Evolutionary conservation across 139 green algal genomes (phyloP), one percentile per base, ranked within the genome.

Genomic region (Zygnema cylindricum): DNA sequence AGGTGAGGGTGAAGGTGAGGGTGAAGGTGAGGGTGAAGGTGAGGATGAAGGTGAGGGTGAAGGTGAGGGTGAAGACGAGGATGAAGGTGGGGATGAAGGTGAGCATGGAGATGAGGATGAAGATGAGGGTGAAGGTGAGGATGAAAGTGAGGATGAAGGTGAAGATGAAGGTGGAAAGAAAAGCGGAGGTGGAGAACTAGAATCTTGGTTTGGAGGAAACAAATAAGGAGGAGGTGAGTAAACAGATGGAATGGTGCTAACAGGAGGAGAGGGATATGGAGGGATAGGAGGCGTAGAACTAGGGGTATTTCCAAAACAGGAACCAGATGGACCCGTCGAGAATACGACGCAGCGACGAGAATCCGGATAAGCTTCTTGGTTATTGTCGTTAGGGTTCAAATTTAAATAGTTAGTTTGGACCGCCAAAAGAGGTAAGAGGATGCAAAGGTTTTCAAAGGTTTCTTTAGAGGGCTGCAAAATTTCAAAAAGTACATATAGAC

Each of bases 261-360:
- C 25, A 30, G 57, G 30, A 73, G 30, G 25, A 73, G 57, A 73
- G 57, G 30, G 57, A 30, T 25, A 30, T 30, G 57, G n/a, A n/a
- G n/a, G n/a, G n/a, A n/a, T n/a, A n/a, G n/a, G n/a, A n/a, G n/a
- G n/a, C n/a, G n/a, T n/a, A n/a, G n/a, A n/a, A n/a, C n/a, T n/a
- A n/a, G n/a, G n/a, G n/a, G n/a, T n/a, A n/a, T n/a, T n/a, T n/a
- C n/a, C n/a, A n/a, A n/a, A n/a, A n/a, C n/a, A n/a, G n/a, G n/a
- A n/a, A n/a, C n/a, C n/a, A 7, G 49, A 63, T 39, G 81, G 81
- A 40, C 81, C 81, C 30, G 81, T 86, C 1, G 42, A 55, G 43
- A 86, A 86, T 30, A 86, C 49, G 42, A 86, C 81, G 49, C 81
- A 86, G 54, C 81, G 81, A 30, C 81, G 81, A 25, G 81, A 25